Base-by-base conservation (phyloP, 2,329 filamentous ascomycete genomes). In the Plectosphaerella plurivora region DNA sequence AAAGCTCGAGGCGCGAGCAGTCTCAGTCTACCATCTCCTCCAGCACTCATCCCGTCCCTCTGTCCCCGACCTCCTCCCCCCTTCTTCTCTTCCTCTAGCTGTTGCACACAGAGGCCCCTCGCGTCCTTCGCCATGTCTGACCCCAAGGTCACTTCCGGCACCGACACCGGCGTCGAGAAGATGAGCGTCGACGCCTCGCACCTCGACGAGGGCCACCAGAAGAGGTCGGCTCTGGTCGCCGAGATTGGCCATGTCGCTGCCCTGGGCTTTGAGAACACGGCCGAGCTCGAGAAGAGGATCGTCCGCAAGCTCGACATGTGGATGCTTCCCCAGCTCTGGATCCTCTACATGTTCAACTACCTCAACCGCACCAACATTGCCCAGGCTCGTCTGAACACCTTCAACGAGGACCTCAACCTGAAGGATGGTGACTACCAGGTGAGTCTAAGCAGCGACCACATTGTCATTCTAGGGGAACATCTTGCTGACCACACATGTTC, bases 351-450 rank as follows among this genome's bases (percentile, higher is more conserved):
- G 56, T 59, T 59, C 47, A 59, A 59, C 50, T 59, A 59, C 50
- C 53, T 59, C 2, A 59, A 58, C 56, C 50, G 57, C 3, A 53
- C 47, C 3, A 59, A 59, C 39, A 58, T 59, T 16, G 57, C 56
- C 16, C 60, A 63, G 53, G 62, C 60, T 11, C 53, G 58, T 16
- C 57, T 63, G 1, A 57, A 54, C 5, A 50, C 50, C 1, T 56
- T 64, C 9, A 56, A 64, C n/a, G 49, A 57, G 12, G 61, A 65
- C 22, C 56, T 65, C 4, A 55, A 52, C 2, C 60, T 65, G 4
- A 42, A 56, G 1, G 59, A 49, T 28, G 47, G 47, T 41, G 47
- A 49, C n/a, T 49, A 49, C 12, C 47, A 49, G 33, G 47, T 49
- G 39, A 3, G 33, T 41, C 18, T 14, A 18, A 8, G 41, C 18